Conservation (phyloP, 495 filamentous ascomycete genomes). For the Xylaria longipes region DNA sequence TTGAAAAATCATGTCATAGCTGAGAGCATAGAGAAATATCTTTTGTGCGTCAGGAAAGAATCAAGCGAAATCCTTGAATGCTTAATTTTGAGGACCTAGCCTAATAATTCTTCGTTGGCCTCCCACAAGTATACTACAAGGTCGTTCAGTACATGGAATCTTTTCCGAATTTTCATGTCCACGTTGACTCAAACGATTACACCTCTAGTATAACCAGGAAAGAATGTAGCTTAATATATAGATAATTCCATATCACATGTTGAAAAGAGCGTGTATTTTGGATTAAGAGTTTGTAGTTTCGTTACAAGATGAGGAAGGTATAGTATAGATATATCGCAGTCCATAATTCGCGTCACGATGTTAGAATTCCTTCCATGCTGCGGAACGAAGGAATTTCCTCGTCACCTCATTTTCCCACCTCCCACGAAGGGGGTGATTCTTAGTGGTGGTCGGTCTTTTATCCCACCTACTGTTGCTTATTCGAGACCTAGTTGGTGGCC, state of each 20-base stretch:
- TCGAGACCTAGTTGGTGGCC: too few relatives aligned
- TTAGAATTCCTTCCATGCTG: neutral
- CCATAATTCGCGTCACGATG: neutral
- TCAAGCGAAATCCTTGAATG: neutral
- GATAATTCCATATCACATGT: neutral
- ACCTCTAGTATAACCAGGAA: neutral
- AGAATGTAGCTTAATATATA: neutral
- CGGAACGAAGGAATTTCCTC: too few relatives aligned
- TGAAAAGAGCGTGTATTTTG: neutral
- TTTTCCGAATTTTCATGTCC: neutral
- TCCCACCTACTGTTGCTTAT: too few relatives aligned
- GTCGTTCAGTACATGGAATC: neutral
- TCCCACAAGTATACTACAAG: too few relatives aligned
- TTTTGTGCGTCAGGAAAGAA: neutral
- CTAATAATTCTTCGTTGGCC: neutral
- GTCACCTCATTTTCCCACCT: too few relatives aligned
- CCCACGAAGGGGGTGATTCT: too few relatives aligned
- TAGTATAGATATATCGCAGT: neutral
- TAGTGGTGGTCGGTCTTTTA: too few relatives aligned
- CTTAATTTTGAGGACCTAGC: too few relatives aligned
- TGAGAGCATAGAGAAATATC: too few relatives aligned
- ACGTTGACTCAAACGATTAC: neutral
- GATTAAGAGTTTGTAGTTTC: neutral
- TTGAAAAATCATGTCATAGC: too few relatives aligned
- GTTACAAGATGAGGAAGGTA: neutral